Evolutionary conservation across 2,329 filamentous ascomycete species (phyloP).

Genomic region (Juglanconis sp.): DNA sequence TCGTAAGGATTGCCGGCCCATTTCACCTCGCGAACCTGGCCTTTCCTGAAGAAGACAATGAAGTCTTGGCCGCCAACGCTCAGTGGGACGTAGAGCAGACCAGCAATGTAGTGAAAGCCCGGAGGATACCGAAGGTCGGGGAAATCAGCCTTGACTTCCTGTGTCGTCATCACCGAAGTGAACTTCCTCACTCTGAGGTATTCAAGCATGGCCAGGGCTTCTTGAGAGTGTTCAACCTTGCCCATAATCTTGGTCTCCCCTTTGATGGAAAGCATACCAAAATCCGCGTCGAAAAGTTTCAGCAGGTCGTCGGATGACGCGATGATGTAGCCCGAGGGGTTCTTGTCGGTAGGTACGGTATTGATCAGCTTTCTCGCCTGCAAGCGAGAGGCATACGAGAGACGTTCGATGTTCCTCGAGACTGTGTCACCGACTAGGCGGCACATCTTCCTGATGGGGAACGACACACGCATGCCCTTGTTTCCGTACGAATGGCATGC

Average conservation of each 20-base stretch:
- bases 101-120: slow-evolving; percentile 75
- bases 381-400: slow-evolving; percentile 80
- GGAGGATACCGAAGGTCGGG: slow-evolving; percentile 76
- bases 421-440: slow-evolving; percentile 81
- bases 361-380: slow-evolving; percentile 88
- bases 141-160: slow-evolving; percentile 73
- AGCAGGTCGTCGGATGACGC: slow-evolving; percentile 83
- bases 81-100: slow-evolving; percentile 77
- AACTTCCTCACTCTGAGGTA: slow-evolving; percentile 75
- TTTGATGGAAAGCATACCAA: slow-evolving; percentile 76
- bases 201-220: slow-evolving; percentile 79
- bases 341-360: slow-evolving; percentile 74
- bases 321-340: slow-evolving; percentile 85
- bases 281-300: slow-evolving; percentile 82
- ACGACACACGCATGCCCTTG: slow-evolving; percentile 83
- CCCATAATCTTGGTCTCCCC: slow-evolving; percentile 89
- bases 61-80: slow-evolving; percentile 76
- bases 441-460: slow-evolving; percentile 90
- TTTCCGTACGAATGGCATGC: slow-evolving; percentile 78
- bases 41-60: slow-evolving; percentile 84
- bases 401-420: slow-evolving; percentile 79
- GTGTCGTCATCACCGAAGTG: slow-evolving; percentile 72
- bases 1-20: slow-evolving; percentile 88
- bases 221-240: slow-evolving; percentile 70
- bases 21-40: slow-evolving; percentile 71